Base-by-base conservation (phyloP, 1,284 basidiomycete species). In the Cryptococcus amylolentus region DNA sequence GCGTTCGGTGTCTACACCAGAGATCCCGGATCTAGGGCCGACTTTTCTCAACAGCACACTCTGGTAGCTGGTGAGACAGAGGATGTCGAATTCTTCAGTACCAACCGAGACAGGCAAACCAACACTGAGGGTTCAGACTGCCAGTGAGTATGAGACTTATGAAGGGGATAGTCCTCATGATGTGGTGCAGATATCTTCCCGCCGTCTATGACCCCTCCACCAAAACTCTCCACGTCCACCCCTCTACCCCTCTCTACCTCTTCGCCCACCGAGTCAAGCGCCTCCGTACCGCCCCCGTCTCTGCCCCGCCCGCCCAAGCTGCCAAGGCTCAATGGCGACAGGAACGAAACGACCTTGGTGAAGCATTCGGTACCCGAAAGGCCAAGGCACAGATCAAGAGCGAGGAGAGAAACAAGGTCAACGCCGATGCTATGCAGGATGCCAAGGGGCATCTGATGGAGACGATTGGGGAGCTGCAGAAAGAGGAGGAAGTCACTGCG, bases 321-420 rank as follows among this genome's bases (percentile, higher is more conserved):
- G 46, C 41, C 16, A 78, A 78, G 20, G 69, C 82, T 35, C 82
- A 86, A 61, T 85, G 84, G 57, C 78, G 82, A 47, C 81, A 84
- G 50, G 86, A 86, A 38, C 83, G 88, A 28, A 89, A 85, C 58
- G 81, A 84, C n/a, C 83, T 97, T 1, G 93, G 93, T 35, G 87
- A 91, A 71, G 84, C 88, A 1, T 97, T 97, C 64, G 93, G 93
- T 23, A 95, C 91, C 13, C 89, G 91, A 78, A 96, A 95, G 72
- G 89, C 91, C 40, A 88, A 91, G 76, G 84, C 85, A 14, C 86
- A 85, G 31, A 91, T 96, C 66, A 84, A 84, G 56, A 87, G 89
- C 2, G 84, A 84, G 57, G 91, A 91, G 75, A 83, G 93, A 60
- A 93, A 93, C 78, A 86, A 86, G 71, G 86, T 97, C 39, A 90